phyloP scores from a whole-genome alignment of 352 stramenopile genomes.

The Phytophthora colocasiae region DNA sequence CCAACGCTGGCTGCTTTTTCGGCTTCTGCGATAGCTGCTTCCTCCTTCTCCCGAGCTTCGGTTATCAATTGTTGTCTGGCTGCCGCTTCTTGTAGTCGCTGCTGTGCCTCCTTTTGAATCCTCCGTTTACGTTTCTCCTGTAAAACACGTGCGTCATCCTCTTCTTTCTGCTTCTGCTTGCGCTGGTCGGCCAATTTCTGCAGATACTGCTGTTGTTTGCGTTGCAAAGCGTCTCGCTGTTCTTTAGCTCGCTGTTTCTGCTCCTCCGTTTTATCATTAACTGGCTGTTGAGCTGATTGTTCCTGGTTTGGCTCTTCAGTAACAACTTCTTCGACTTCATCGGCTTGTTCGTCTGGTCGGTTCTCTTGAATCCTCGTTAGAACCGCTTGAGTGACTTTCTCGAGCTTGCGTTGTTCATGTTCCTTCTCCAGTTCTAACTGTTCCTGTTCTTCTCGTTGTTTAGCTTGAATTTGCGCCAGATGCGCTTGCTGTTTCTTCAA shows the following conservation, averaged over 20 bases:
- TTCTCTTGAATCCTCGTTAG: slow-evolving; percentile 64
- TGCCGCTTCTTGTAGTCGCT: slow-evolving; percentile 63
- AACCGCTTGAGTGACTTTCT: slow-evolving; percentile 62
- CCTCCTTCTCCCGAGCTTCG: slow-evolving; percentile 43
- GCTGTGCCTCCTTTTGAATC: slow-evolving; percentile 61
- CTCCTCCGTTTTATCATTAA: slow-evolving; percentile 32
- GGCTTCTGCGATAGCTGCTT: slow-evolving; percentile 46
- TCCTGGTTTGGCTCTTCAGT: background rate
- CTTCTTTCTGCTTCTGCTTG: slow-evolving; percentile 72
- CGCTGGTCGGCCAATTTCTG: slow-evolving; percentile 65
- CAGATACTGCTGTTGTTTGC: slow-evolving; percentile 80
- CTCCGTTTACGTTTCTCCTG: slow-evolving; percentile 65
- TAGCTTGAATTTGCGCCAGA: slow-evolving; percentile 58
- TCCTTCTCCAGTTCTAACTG: slow-evolving; percentile 58
- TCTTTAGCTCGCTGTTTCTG: slow-evolving; percentile 56
- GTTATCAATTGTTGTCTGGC: slow-evolving; percentile 39
- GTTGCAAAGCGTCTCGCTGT: slow-evolving; percentile 54
- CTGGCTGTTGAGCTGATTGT: background rate
- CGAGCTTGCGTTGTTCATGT: slow-evolving; percentile 55
- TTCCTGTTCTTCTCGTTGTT: slow-evolving; percentile 60
- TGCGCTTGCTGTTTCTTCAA: slow-evolving; percentile 67
- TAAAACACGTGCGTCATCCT: slow-evolving; percentile 62
- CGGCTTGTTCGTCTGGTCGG: too few relatives aligned
- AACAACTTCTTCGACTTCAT: slow-evolving; percentile 5
- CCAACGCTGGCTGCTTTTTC: slow-evolving; percentile 34